phyloP scores from a whole-genome alignment of 352 stramenopile species.

The Phytophthora rubi region DNA sequence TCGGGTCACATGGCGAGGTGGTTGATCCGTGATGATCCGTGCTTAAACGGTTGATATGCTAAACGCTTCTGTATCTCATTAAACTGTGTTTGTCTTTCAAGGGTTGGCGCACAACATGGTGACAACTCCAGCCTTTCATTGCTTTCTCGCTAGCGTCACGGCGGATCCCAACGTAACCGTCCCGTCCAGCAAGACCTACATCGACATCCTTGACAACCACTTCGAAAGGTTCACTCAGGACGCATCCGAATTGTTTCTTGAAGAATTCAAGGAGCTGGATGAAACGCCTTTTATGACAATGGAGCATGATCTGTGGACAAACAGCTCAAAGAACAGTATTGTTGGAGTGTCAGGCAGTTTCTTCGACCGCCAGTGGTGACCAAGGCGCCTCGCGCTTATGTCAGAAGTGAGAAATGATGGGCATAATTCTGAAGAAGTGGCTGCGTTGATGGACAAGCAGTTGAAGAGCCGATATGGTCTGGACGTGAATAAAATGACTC shows the following conservation, averaged over 20 bases:
- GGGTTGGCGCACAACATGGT: slow-evolving; percentile 6
- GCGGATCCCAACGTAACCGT: neutral
- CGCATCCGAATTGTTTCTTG: neutral
- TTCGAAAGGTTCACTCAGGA: neutral
- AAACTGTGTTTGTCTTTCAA: neutral
- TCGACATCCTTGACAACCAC: slow-evolving; percentile 4
- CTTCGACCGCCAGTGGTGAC: neutral
- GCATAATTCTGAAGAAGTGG: neutral
- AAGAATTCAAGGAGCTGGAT: slow-evolving; percentile 3
- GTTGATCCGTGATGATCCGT: slow-evolving; percentile 5
- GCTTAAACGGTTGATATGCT: neutral
- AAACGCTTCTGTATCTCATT: neutral
- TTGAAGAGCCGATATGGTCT: neutral
- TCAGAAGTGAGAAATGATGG: slow-evolving; percentile 4
- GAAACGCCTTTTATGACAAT: slow-evolving; percentile 7
- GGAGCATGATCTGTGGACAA: slow-evolving; percentile 11
- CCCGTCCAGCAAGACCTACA: slow-evolving; percentile 7
- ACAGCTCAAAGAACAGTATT: slow-evolving; percentile 12
- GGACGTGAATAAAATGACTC: too few relatives aligned
- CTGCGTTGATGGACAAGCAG: neutral
- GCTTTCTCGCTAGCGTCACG: neutral
- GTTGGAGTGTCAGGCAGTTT: slow-evolving; percentile 2
- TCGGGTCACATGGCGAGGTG: slow-evolving; percentile 5
- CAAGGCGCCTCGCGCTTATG: neutral
- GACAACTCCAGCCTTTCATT: slow-evolving; percentile 6